Evolutionary conservation across 1,284 basidiomycete genomes (phyloP).

Genomic region (Vanrija sp.): DNA sequence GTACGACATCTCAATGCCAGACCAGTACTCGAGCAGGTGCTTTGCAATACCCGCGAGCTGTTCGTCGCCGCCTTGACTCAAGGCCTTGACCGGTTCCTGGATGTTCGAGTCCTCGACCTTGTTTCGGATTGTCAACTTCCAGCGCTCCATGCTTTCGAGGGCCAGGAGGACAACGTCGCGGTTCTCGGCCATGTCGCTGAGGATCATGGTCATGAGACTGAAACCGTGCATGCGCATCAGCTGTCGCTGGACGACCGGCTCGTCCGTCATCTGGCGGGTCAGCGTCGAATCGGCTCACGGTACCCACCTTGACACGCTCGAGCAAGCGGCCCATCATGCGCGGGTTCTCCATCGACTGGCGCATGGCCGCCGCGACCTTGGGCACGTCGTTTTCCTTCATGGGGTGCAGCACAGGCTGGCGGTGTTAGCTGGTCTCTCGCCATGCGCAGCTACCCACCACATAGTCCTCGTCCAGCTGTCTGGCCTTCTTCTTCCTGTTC

Average conservation of each 20-base stretch:
- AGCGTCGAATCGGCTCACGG: background rate
- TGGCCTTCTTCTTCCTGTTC: slow-evolving; percentile 82
- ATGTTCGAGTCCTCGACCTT: slow-evolving; percentile 89
- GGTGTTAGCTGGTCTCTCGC: background rate
- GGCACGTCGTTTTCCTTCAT: slow-evolving; percentile 71
- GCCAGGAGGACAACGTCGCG: slow-evolving; percentile 65
- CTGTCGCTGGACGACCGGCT: slow-evolving; percentile 71
- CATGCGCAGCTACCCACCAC: slow-evolving; percentile 54
- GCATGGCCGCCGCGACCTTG: slow-evolving; percentile 85
- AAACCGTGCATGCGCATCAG: slow-evolving; percentile 92
- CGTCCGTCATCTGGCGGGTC: slow-evolving; percentile 69
- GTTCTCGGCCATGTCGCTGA: slow-evolving; percentile 70
- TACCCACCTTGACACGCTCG: slow-evolving; percentile 71
- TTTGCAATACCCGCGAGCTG: slow-evolving; percentile 27
- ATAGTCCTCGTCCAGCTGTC: slow-evolving; percentile 92
- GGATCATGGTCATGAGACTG: slow-evolving; percentile 81
- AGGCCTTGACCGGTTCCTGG: slow-evolving; percentile 59
- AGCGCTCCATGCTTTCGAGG: slow-evolving; percentile 65
- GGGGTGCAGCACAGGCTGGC: slow-evolving; percentile 60
- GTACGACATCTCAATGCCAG: slow-evolving; percentile 38
- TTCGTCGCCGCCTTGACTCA: slow-evolving; percentile 26
- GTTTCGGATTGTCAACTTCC: slow-evolving; percentile 84
- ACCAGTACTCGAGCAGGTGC: slow-evolving; percentile 42
- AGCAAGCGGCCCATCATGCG: slow-evolving; percentile 80
- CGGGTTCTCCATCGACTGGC: slow-evolving; percentile 75